Percentiles rank a stretch among this genome's conserved stretches.
These are phyloP conservation scores for Pseudogymnoascus sp. DNA, from an alignment of 2,329 filamentous ascomycete species.

Conservation along the genomic window DNA sequence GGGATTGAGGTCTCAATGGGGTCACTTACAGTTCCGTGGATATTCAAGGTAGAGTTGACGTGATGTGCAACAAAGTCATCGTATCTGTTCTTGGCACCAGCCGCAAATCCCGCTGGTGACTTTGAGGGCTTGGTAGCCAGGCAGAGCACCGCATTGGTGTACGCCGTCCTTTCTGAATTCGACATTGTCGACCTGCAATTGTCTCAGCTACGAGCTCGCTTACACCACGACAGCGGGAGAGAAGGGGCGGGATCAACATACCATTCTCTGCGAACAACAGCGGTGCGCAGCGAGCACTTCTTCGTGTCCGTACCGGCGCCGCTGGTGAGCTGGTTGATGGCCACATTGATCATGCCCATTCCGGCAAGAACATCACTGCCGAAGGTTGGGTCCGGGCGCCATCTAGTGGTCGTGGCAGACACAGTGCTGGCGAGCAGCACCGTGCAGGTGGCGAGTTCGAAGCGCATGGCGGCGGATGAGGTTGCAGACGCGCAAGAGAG, in stretches of 20 bases:
- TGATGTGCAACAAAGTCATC: conserved; percentile 35
- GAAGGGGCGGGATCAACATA: conserved; percentile 15
- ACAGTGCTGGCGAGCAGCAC: background rate
- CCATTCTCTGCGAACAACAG: conserved; percentile 36
- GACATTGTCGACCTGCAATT: conserved; percentile 17
- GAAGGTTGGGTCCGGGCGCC: background rate
- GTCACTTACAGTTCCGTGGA: conserved; percentile 26
- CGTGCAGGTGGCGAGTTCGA: background rate
- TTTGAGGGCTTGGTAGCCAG: conserved; percentile 24
- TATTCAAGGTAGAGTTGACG: conserved; percentile 26
- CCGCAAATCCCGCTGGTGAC: conserved; percentile 22
- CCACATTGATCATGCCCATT: background rate
- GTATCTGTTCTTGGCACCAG: conserved; percentile 30
- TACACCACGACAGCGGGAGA: background rate
- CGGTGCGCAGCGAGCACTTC: conserved; percentile 31
- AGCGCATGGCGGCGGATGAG: background rate
- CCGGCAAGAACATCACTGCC: background rate
- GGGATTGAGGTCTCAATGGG: background rate
- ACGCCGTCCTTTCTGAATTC: conserved; percentile 20
- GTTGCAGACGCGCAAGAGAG: background rate
- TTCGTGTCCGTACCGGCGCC: background rate
- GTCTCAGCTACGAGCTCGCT: conserved; percentile 2
- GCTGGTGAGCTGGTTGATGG: background rate
- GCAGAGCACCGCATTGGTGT: conserved; percentile 30
- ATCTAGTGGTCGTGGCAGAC: background rate